Base-by-base conservation (phyloP, 805 yeast genomes). In the Kodamaea kakaduensis region DNA sequence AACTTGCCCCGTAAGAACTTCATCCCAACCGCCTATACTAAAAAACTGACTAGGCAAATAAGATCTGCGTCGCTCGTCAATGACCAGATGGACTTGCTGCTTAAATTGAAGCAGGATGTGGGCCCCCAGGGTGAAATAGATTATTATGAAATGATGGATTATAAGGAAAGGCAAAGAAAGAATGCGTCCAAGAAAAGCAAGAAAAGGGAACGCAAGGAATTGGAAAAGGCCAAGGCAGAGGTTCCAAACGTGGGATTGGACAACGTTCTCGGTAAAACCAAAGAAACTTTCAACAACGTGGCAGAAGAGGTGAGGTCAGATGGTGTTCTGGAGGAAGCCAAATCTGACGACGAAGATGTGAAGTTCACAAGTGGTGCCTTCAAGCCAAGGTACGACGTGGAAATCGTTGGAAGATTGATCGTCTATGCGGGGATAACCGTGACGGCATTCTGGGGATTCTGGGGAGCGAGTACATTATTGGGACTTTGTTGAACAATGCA, bases 381-480 rank as follows among this genome's bases (percentile, higher is more conserved):
- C 49, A 69, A 68, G 38, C 72, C 77, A 3, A 69, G 89, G 32
- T 80, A 81, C 46, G 88, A 79, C 38, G 79, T 83, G 19, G 90
- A 83, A 42, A 83, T 86, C 3, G 59, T 85, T 20, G 88, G 93
- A 7, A 71, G 95, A 48, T 63, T 84, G 42, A 59, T 83, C 12
- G 84, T 88, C 1, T 90, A 90, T 59, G 81, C 84, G 1, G 97
- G 97, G 0, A 77, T 90, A 18, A 73, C 93, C 0, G 48, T 67
- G 17, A 58, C 73, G 20, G 81, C 84, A 0, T 57, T 73, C 15
- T 64, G 70, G 69, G 69, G 68, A 9, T 58, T 61, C 38, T 55
- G 54, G 7, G 29, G 54, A 16, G 50, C 47, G 9, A 46, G 55
- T n/a, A 45, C 47, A 32, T 34, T 39, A 3, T 24, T 51, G 9